Evolutionary conservation across 345 rosid species (phyloP).

Genomic region (Ailanthus altissimus): DNA sequence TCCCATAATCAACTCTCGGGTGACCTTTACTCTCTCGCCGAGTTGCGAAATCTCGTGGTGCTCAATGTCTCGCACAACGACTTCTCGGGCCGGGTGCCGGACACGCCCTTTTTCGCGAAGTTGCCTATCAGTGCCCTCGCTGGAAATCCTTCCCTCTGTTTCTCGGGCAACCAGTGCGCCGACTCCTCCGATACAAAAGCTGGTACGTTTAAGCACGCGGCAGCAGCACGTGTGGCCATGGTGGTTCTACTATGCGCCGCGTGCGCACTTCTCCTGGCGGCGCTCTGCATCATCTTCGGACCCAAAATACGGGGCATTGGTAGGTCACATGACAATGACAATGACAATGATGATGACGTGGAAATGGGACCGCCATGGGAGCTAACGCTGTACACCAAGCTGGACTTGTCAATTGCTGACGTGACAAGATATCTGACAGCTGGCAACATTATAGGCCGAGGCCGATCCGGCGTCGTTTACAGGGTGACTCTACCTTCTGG

Average conservation of each 20-base stretch:
- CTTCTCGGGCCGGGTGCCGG: slow-evolving; percentile 76
- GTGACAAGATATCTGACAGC: slow-evolving; percentile 51
- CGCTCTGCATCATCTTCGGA: slow-evolving; percentile 62
- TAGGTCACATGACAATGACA: slow-evolving; percentile 41
- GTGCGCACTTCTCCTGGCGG: slow-evolving; percentile 59
- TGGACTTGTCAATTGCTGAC: slow-evolving; percentile 71
- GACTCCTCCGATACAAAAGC: slow-evolving; percentile 10
- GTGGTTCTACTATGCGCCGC: slow-evolving; percentile 60
- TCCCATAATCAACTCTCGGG: slow-evolving; percentile 77
- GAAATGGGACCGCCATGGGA: slow-evolving; percentile 86
- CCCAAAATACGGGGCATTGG: slow-evolving; percentile 34
- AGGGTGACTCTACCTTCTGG: slow-evolving; percentile 55
- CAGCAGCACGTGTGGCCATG: slow-evolving; percentile 62
- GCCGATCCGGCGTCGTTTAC: slow-evolving; percentile 83
- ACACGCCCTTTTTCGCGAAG: slow-evolving; percentile 74
- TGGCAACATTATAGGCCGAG: slow-evolving; percentile 68
- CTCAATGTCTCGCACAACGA: slow-evolving; percentile 84
- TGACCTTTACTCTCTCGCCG: slow-evolving; percentile 52
- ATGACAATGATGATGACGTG: slow-evolving; percentile 39
- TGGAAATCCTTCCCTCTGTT: slow-evolving; percentile 66
- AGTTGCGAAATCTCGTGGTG: slow-evolving; percentile 75
- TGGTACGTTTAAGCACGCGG: slow-evolving; percentile 14
- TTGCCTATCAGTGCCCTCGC: slow-evolving; percentile 71
- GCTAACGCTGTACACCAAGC: slow-evolving; percentile 76
- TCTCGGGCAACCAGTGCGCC: slow-evolving; percentile 50